Conservation (phyloP, 331 rosid species). For the Prunus yedoensis region DNA sequence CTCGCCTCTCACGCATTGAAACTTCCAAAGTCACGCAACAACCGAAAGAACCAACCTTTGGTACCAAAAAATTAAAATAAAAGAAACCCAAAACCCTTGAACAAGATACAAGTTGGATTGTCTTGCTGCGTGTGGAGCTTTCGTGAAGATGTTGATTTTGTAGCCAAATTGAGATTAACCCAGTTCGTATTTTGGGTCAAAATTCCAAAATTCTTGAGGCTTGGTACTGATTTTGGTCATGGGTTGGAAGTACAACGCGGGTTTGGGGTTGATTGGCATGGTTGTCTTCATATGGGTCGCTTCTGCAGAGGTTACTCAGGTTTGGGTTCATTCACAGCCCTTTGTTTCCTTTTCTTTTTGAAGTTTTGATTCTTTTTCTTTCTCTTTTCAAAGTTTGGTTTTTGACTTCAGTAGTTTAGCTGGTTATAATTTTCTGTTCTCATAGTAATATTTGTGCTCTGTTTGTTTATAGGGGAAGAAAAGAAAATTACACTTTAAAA, state of each 20-base stretch:
- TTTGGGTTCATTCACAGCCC: constrained; percentile 8
- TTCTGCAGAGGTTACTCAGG: constrained; percentile 83
- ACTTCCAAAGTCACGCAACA: not conserved
- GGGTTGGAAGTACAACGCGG: constrained; percentile 60
- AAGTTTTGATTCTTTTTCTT: not conserved
- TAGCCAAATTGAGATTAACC: constrained; percentile 12
- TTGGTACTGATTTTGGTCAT: constrained; percentile 29
- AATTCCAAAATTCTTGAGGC: not conserved
- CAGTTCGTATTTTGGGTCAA: not conserved
- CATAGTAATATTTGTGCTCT: not conserved
- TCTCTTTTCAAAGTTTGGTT: not conserved
- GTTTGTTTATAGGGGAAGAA: not conserved
- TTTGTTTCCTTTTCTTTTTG: not conserved
- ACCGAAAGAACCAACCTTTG: not conserved
- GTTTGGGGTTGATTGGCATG: constrained; percentile 57
- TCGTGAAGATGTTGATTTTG: constrained; percentile 15
- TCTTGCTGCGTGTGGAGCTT: constrained; percentile 8
- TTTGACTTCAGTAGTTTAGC: not conserved
- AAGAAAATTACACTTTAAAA: not conserved
- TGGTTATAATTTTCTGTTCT: not conserved
- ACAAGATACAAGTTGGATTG: not conserved
- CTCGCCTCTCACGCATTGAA: not conserved
- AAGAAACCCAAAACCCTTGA: not conserved
- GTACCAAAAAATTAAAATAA: not conserved
- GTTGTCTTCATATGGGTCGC: constrained; percentile 66